Evolutionary conservation across 1,284 basidiomycete genomes (phyloP), one percentile per base, ranked within the genome.

Genomic region (Flammula alnicola): DNA sequence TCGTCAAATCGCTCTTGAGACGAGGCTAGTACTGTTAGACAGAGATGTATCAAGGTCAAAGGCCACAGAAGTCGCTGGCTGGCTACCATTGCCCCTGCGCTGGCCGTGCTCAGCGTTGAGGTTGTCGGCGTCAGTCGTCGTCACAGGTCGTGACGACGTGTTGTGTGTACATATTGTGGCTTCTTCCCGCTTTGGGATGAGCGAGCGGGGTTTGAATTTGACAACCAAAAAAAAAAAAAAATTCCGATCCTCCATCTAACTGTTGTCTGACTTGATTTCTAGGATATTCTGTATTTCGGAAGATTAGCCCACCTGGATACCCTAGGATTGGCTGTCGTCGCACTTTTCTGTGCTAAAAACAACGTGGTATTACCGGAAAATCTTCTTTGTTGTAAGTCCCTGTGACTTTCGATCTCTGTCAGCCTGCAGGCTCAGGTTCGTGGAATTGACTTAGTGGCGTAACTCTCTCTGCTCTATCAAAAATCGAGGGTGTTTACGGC

Each of bases 1-100:
- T 98, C 95, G 49, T 80, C 63, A 56, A 88, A 89, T 36, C 68
- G 66, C 63, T 83, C 85, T 16, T 45, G 14, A 14, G 48, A 40
- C 10, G 49, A 51, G 12, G 48, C 54, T 20, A 55, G 25, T 30
- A 35, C 51, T n/a, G 45, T 27, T 17, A 57, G 44, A 43, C 57
- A 57, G 14, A 60, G 47, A 44, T 51, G 30, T 22, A 60, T 44
- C 10, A 60, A 35, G 10, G 49, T 53, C n/a, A 50, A 20, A 19
- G 57, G 49, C 58, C 58, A 62, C 16, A 56, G 14, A 17, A 57
- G 12, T 36, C 36, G 33, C 25, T 36, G 44, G 14, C 35, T 38
- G 10, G 42, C 29, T 11, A 39, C n/a, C 48, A 44, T 50, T n/a
- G 29, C 14, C 41, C n/a, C n/a, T n/a, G n/a, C n/a, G n/a, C n/a